Evolutionary conservation across 345 rosid species (phyloP).

Genomic region (Dovyalis caffra): DNA sequence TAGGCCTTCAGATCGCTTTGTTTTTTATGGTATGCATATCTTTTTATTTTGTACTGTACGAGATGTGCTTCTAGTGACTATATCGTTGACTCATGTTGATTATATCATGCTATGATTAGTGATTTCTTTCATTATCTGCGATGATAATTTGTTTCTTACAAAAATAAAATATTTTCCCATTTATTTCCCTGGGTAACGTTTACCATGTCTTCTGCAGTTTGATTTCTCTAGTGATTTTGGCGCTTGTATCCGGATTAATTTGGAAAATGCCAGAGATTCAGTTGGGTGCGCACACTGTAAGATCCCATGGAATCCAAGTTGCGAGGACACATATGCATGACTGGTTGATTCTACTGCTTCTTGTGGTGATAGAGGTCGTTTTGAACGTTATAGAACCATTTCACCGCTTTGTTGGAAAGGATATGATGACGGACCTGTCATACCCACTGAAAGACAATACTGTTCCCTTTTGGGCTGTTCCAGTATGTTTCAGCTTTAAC

Average conservation of each 20-base stretch:
- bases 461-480: slow-evolving; percentile 85
- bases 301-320: slow-evolving; percentile 72
- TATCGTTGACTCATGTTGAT: background rate
- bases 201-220: background rate
- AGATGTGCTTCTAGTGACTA: too few relatives aligned
- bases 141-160: background rate
- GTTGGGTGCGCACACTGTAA: slow-evolving; percentile 64
- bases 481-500: slow-evolving; percentile 45
- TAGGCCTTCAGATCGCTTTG: background rate
- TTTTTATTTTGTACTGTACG: too few relatives aligned
- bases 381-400: slow-evolving; percentile 78
- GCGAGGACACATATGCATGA: slow-evolving; percentile 81
- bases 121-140: background rate
- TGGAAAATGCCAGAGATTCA: slow-evolving; percentile 67
- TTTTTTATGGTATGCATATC: background rate
- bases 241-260: background rate
- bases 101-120: background rate
- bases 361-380: slow-evolving; percentile 49
- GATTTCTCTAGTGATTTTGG: background rate
- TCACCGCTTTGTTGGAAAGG: slow-evolving; percentile 86
- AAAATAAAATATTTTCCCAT: background rate
- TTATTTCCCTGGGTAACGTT: background rate
- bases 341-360: slow-evolving; percentile 81
- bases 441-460: slow-evolving; percentile 79
- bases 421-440: slow-evolving; percentile 71